Evolutionary conservation across 2,329 filamentous ascomycete species (phyloP).

Genomic region (Ampelomyces quisqualis): DNA sequence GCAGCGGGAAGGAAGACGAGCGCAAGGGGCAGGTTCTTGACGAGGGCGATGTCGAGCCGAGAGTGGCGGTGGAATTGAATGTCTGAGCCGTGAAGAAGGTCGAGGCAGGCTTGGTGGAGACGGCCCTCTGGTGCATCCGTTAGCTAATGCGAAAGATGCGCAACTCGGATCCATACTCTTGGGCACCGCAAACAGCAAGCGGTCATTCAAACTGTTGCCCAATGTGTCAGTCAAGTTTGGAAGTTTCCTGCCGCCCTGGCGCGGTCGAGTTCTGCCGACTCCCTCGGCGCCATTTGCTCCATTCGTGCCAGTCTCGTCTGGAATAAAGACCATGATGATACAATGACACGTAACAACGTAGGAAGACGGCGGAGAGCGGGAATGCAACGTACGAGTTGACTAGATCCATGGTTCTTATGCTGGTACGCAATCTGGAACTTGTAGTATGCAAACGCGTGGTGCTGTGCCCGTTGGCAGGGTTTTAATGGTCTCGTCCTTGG

Average conservation of each 20-base stretch:
- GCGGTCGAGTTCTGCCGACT: constrained; percentile 30
- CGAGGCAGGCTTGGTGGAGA: constrained; percentile 81
- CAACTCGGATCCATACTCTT: constrained; percentile 68
- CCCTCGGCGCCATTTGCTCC: constrained; percentile 20
- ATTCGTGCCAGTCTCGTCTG: constrained; percentile 22
- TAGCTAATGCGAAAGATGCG: constrained; percentile 5
- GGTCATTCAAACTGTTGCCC: constrained; percentile 76
- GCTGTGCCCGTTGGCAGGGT: constrained; percentile 19
- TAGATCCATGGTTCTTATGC: constrained; percentile 43
- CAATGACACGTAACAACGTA: not conserved
- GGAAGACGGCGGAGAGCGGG: constrained; percentile 9
- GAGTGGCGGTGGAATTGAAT: constrained; percentile 96
- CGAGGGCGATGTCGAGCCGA: constrained; percentile 93
- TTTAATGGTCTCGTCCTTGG: constrained; percentile 19
- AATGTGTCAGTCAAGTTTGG: constrained; percentile 45
- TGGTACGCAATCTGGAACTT: constrained; percentile 27
- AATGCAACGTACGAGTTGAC: constrained; percentile 43
- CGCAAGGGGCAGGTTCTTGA: constrained; percentile 94
- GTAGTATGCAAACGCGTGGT: constrained; percentile 19
- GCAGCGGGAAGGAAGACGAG: constrained; percentile 95
- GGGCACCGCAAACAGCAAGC: constrained; percentile 93
- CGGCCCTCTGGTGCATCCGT: constrained; percentile 70
- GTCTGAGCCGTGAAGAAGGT: constrained; percentile 89
- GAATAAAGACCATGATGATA: constrained; percentile 25
- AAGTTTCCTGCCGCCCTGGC: constrained; percentile 37